phyloP scores from a whole-genome alignment of 176 grass and related monocot genomes.

The Avena sativa region DNA sequence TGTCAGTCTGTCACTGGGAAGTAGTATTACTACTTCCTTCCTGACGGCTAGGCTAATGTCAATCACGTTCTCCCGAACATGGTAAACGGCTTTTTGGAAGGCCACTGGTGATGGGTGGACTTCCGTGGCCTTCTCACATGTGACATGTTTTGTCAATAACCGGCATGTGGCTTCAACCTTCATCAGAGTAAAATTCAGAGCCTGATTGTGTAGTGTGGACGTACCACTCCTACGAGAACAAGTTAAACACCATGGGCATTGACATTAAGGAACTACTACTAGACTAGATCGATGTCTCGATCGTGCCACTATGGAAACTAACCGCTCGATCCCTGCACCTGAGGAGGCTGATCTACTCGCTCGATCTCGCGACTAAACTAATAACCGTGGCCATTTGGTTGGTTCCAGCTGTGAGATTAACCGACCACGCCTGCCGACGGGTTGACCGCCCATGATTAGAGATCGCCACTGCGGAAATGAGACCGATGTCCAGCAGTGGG shows the following conservation, averaged over 20 bases:
- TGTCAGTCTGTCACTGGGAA: conserved; percentile 19
- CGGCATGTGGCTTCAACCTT: conserved; percentile 9
- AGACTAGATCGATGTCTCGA: not conserved
- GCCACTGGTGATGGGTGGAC: not conserved
- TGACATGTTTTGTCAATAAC: not conserved
- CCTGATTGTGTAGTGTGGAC: not conserved
- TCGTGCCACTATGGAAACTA: not conserved
- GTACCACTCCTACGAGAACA: not conserved
- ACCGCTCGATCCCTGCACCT: not conserved
- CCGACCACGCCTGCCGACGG: not conserved
- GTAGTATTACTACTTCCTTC: too few relatives aligned
- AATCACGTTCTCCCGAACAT: not conserved
- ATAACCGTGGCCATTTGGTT: too few relatives aligned
- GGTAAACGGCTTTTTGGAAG: not conserved
- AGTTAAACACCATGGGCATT: not conserved
- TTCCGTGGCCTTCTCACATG: not conserved
- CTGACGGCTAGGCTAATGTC: not conserved
- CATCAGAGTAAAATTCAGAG: conserved; percentile 12
- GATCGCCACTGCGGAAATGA: conserved; percentile 14
- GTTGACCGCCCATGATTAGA: conserved; percentile 29
- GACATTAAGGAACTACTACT: not conserved
- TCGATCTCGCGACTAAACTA: not conserved
- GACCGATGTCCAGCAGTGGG: conserved; percentile 28
- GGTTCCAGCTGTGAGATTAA: conserved; percentile 1
- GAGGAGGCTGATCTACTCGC: not conserved